Percentiles rank a stretch among this genome's conserved stretches.
Conservation (phyloP, 371 early-diverging fungal genomes). For the Syncephalastrum racemosum region DNA sequence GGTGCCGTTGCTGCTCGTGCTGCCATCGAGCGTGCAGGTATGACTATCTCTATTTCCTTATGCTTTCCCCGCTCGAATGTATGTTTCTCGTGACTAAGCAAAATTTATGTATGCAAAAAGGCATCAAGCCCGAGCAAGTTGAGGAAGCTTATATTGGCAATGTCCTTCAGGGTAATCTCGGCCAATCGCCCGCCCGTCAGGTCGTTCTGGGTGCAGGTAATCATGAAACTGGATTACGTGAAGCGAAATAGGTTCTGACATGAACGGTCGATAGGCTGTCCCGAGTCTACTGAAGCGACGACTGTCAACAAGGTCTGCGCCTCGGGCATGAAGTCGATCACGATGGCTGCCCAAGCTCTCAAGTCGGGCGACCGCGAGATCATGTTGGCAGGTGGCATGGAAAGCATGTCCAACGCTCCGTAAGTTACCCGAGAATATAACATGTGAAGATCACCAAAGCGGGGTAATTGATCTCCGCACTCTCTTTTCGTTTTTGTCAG, state of each 20-base stretch:
- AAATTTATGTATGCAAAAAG: conserved; percentile 17
- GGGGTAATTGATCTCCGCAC: conserved; percentile 1
- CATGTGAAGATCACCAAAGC: conserved; percentile 7
- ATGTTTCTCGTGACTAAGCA: not conserved
- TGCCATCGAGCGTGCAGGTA: conserved; percentile 66
- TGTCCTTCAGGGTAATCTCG: conserved; percentile 79
- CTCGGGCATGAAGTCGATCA: conserved; percentile 89
- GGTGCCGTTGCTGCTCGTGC: conserved; percentile 75
- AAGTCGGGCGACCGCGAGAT: conserved; percentile 57
- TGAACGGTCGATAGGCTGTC: conserved; percentile 49
- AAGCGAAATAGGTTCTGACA: not conserved
- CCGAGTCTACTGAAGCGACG: conserved; percentile 79
- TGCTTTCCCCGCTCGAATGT: not conserved
- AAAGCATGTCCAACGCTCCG: conserved; percentile 93
- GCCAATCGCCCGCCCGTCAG: conserved; percentile 91
- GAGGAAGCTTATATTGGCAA: conserved; percentile 93
- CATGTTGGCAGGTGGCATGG: conserved; percentile 94
- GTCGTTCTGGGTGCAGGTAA: conserved; percentile 69
- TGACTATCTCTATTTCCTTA: not conserved
- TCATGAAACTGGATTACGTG: not conserved
- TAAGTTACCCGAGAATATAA: conserved; percentile 41
- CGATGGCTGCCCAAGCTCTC: conserved; percentile 71
- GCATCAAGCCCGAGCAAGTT: conserved; percentile 66
- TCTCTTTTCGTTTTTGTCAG: conserved; percentile 23
- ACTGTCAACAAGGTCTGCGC: conserved; percentile 96